Evolutionary conservation across 139 green algal species (phyloP).

Genomic region (Deuterostichococcus epilithicus): DNA sequence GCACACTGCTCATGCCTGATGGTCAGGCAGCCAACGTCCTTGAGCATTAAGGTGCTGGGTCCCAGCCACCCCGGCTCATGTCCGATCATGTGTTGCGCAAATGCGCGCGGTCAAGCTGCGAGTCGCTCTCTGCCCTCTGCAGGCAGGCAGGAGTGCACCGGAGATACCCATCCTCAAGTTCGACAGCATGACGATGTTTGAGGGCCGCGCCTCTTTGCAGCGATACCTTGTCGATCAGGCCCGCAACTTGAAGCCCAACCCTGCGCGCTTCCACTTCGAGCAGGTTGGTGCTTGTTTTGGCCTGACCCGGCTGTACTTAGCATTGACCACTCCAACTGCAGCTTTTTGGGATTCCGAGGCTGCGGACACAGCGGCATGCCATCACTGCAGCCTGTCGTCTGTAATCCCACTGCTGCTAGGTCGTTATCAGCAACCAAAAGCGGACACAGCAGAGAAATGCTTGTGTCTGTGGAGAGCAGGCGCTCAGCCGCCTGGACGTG

Average conservation of each 20-base stretch:
- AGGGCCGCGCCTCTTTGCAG: constrained; percentile 18
- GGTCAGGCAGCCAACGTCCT: too few relatives aligned
- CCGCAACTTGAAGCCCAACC: constrained; percentile 13
- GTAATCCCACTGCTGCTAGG: too few relatives aligned
- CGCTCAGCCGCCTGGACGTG: constrained; percentile 14
- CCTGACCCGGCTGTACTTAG: too few relatives aligned
- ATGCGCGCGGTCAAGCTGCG: constrained; percentile 15
- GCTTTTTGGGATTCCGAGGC: too few relatives aligned
- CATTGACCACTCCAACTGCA: too few relatives aligned
- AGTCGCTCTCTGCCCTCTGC: neutral
- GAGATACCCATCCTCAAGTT: constrained; percentile 41
- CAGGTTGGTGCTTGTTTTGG: too few relatives aligned
- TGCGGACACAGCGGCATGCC: too few relatives aligned
- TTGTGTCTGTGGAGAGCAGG: too few relatives aligned
- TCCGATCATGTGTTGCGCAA: constrained; percentile 36
- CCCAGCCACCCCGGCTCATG: constrained; percentile 37
- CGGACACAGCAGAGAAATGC: too few relatives aligned
- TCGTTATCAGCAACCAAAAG: too few relatives aligned
- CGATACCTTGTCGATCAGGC: constrained; percentile 55
- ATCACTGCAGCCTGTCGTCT: too few relatives aligned
- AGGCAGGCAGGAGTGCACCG: constrained; percentile 29
- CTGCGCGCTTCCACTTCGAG: constrained; percentile 47
- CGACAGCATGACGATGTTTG: neutral
- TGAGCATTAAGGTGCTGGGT: neutral
- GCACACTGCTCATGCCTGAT: too few relatives aligned